Percentiles rank a stretch among this genome's conserved stretches.
phyloP scores from a whole-genome alignment of 306 rosid genomes.

The Rubus idaeus region DNA sequence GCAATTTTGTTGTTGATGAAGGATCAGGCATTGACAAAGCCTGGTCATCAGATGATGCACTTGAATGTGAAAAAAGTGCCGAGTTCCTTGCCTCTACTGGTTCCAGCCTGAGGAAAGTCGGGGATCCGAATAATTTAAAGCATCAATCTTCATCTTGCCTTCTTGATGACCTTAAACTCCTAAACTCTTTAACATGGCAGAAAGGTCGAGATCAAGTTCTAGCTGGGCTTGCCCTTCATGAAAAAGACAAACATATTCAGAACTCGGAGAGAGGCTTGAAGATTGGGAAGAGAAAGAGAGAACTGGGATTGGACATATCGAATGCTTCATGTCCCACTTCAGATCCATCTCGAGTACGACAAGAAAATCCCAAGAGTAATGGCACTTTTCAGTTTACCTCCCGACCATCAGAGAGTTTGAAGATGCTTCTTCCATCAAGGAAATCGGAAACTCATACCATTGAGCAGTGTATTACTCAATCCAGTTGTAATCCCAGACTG shows the following conservation, averaged over 20 bases:
- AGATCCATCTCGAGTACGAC: conserved; percentile 25
- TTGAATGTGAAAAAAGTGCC: conserved; percentile 47
- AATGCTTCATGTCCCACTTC: conserved; percentile 30
- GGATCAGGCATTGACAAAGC: conserved; percentile 52
- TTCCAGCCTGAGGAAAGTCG: conserved; percentile 30
- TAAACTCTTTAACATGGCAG: conserved; percentile 61
- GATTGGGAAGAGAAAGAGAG: conserved; percentile 40
- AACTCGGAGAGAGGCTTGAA: conserved; percentile 29
- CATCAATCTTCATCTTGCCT: conserved; percentile 47
- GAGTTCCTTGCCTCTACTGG: conserved; percentile 36
- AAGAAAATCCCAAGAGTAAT: conserved; percentile 27
- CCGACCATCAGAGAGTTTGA: conserved; percentile 27
- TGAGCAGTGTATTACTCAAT: conserved; percentile 24
- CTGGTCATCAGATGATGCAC: conserved; percentile 51
- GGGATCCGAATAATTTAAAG: conserved; percentile 27
- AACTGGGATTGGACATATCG: conserved; percentile 22
- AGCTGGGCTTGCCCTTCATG: conserved; percentile 20
- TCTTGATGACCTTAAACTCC: conserved; percentile 57
- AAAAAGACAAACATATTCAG: conserved; percentile 29
- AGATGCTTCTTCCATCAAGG: conserved; percentile 25
- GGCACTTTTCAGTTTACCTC: conserved; percentile 23
- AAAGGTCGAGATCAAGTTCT: conserved; percentile 38
- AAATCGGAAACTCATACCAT: conserved; percentile 18
- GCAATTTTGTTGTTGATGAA: conserved; percentile 51
- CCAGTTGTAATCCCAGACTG: conserved; percentile 16